Evolutionary conservation across 2,329 filamentous ascomycete species (phyloP).

Genomic region (Proliferodiscus dingleyae): DNA sequence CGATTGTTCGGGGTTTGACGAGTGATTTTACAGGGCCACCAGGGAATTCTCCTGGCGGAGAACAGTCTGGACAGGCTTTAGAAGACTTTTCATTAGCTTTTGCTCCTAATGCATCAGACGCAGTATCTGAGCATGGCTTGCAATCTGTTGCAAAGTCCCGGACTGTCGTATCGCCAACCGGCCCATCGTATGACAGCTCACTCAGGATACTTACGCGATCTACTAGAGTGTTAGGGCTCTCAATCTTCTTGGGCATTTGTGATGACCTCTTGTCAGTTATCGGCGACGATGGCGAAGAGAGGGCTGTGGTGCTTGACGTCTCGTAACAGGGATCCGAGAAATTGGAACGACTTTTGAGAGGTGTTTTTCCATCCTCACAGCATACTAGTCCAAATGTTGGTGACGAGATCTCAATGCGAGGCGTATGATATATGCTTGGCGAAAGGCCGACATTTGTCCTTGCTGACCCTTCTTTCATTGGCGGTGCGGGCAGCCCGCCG

Average conservation of each 20-base stretch:
- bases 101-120: not conserved
- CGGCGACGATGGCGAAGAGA: not conserved
- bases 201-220: not conserved
- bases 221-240: not conserved
- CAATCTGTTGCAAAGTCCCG: not conserved
- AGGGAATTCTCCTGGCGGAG: too few species aligned
- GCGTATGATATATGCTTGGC: not conserved
- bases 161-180: not conserved
- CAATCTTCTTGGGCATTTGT: conserved; percentile 2
- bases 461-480: conserved; percentile 2
- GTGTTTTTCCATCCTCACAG: not conserved
- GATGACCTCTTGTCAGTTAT: conserved; percentile 1
- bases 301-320: not conserved
- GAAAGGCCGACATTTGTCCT: not conserved
- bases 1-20: too few species aligned
- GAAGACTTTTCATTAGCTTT: too few species aligned
- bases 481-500: conserved; percentile 14
- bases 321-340: conserved; percentile 9
- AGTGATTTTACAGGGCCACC: too few species aligned
- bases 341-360: conserved; percentile 3
- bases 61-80: too few species aligned
- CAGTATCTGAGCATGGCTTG: not conserved
- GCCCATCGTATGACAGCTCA: conserved; percentile 2
- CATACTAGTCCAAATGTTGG: not conserved
- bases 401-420: conserved; percentile 2